Percentiles rank a stretch among this genome's conserved stretches.
Evolutionary conservation across 257 asterid species (phyloP).

Genomic region (Plantago ovata): DNA sequence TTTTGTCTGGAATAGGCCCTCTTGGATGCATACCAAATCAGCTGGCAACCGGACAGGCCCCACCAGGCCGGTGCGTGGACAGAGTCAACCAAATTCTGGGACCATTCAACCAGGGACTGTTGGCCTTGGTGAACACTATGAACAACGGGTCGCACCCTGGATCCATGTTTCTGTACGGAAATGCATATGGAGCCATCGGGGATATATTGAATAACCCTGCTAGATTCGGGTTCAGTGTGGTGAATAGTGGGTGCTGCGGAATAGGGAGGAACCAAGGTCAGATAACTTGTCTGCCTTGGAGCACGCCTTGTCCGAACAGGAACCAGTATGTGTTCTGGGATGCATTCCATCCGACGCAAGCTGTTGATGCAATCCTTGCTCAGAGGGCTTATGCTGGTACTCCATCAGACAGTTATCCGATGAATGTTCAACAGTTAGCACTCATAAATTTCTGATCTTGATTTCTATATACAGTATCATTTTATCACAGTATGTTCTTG

Average conservation of each 20-base stretch:
- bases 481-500: no score
- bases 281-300: slow-evolving; percentile 68
- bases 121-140: slow-evolving; percentile 44
- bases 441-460: slow-evolving; percentile 38
- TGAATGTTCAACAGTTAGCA: slow-evolving; percentile 71
- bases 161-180: slow-evolving; percentile 62
- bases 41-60: slow-evolving; percentile 61
- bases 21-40: slow-evolving; percentile 88
- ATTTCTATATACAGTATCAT: neutral
- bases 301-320: slow-evolving; percentile 51
- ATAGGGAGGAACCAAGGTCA: slow-evolving; percentile 68
- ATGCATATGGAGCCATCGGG: slow-evolving; percentile 56
- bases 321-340: slow-evolving; percentile 78
- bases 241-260: slow-evolving; percentile 80
- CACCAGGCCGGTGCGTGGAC: slow-evolving; percentile 77
- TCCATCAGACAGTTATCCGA: slow-evolving; percentile 54
- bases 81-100: slow-evolving; percentile 75
- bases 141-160: slow-evolving; percentile 78
- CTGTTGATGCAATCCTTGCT: slow-evolving; percentile 58
- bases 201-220: slow-evolving; percentile 57
- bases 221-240: slow-evolving; percentile 53
- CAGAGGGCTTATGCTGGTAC: slow-evolving; percentile 69
- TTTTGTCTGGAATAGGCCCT: slow-evolving; percentile 73
- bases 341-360: slow-evolving; percentile 83
- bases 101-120: slow-evolving; percentile 57